Evolutionary conservation across 306 rosid species (phyloP).

Genomic region (Boehmeria nivea): DNA sequence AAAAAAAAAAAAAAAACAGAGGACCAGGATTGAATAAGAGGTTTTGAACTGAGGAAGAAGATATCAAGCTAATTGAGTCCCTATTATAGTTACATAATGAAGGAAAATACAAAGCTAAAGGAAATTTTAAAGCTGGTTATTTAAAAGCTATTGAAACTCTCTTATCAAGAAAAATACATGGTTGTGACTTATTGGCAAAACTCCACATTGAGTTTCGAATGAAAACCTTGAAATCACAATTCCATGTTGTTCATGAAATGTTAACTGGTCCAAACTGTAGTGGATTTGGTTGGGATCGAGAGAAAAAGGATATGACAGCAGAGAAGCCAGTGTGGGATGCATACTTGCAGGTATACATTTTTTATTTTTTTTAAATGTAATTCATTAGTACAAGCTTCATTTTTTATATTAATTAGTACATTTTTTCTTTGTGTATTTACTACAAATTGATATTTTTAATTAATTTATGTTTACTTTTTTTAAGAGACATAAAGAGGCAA

Average conservation of each 20-base stretch:
- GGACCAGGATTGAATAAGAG: background rate
- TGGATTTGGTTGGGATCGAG: background rate
- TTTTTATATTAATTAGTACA: too few relatives aligned
- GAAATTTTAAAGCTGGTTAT: background rate
- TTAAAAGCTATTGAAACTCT: background rate
- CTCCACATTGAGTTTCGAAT: background rate
- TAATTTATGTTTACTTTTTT: too few relatives aligned
- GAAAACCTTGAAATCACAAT: background rate
- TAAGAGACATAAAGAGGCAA: too few relatives aligned
- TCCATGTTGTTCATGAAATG: background rate
- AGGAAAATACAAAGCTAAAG: background rate
- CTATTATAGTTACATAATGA: background rate
- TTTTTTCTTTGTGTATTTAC: too few relatives aligned
- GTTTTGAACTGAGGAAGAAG: background rate
- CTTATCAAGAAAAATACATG: background rate
- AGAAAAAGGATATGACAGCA: too few relatives aligned
- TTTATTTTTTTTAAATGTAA: too few relatives aligned
- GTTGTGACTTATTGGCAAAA: background rate
- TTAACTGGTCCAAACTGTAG: conserved; percentile 1
- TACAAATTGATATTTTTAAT: too few relatives aligned
- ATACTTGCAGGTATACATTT: too few relatives aligned
- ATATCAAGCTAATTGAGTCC: background rate
- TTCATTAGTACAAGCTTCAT: too few relatives aligned
- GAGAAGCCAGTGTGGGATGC: too few relatives aligned
- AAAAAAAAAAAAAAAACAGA: too few relatives aligned